Conservation (phyloP, 148 eudicot genomes). For the Vaccinium corymbosum region DNA sequence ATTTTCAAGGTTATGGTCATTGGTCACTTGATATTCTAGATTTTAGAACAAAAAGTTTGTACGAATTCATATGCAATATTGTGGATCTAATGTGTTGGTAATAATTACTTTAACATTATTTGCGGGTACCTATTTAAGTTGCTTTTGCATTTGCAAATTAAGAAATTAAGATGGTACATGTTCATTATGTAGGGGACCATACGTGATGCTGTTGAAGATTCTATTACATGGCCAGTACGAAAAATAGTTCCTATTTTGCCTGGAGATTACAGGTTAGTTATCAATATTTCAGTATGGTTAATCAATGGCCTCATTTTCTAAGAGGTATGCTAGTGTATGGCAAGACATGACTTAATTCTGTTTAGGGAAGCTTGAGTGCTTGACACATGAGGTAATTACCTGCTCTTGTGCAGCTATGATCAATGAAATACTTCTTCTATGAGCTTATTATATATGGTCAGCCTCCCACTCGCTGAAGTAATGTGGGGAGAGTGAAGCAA, state of each 20-base stretch:
- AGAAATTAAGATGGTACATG: background rate
- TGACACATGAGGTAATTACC: background rate
- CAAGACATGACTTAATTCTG: background rate
- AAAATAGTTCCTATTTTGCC: constrained; percentile 91
- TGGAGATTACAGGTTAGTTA: constrained; percentile 81
- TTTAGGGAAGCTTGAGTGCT: background rate
- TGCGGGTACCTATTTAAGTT: background rate
- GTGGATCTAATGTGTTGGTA: background rate
- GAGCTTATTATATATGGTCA: background rate
- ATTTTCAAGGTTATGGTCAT: background rate
- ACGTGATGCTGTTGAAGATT: constrained; percentile 92
- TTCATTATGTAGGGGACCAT: constrained; percentile 59
- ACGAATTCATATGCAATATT: background rate
- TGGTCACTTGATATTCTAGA: background rate
- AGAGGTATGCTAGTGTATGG: background rate
- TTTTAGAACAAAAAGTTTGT: background rate
- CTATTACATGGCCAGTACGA: constrained; percentile 97
- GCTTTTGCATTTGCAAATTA: background rate
- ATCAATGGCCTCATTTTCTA: background rate
- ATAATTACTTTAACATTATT: background rate
- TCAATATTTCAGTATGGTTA: background rate
- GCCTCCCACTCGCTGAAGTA: background rate
- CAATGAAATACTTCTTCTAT: background rate
- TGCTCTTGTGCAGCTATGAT: background rate
- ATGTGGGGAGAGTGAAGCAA: background rate